These are phyloP conservation scores for Malassezia globosa DNA, from an alignment of 1,284 basidiomycete genomes.

Conservation along the genomic window DNA sequence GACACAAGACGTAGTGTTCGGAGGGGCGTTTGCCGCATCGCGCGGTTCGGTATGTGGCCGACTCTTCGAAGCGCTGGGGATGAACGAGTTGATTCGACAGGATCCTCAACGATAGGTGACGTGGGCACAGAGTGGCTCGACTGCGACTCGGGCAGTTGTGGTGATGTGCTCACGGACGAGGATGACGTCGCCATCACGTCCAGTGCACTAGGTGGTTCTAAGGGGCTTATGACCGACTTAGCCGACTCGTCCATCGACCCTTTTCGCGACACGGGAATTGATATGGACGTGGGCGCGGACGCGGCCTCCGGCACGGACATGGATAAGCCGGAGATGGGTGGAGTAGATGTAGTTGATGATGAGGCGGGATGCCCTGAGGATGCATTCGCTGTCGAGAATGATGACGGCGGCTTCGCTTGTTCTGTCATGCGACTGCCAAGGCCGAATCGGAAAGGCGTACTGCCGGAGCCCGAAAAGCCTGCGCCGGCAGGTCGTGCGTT, in stretches of 20 bases:
- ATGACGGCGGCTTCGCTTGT: too few relatives aligned
- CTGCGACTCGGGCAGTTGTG: background rate
- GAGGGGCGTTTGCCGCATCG: background rate
- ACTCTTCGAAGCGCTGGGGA: conserved; percentile 14
- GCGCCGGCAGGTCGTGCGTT: background rate
- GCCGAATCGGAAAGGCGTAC: conserved; percentile 41
- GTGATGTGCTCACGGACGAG: background rate
- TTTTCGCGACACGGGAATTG: background rate
- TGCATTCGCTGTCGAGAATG: too few relatives aligned
- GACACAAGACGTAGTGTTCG: conserved; percentile 4
- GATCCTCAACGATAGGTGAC: background rate
- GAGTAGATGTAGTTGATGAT: too few relatives aligned
- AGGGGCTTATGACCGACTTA: too few relatives aligned
- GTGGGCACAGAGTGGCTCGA: background rate
- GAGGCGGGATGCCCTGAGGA: too few relatives aligned
- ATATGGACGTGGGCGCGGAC: too few relatives aligned
- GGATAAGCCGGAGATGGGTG: too few relatives aligned
- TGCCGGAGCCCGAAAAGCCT: conserved; percentile 15
- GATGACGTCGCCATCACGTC: background rate
- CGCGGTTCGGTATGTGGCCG: conserved; percentile 2
- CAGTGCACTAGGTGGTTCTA: too few relatives aligned
- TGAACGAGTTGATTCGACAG: background rate
- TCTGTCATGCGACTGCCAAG: conserved; percentile 21
- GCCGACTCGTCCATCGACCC: too few relatives aligned
- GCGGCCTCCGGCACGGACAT: too few relatives aligned